A percentile compares a stretch with the other conserved stretches of the same genome.
Evolutionary conservation across 1,284 basidiomycete genomes (phyloP).

Genomic region (Ceratobasidium sp.): DNA sequence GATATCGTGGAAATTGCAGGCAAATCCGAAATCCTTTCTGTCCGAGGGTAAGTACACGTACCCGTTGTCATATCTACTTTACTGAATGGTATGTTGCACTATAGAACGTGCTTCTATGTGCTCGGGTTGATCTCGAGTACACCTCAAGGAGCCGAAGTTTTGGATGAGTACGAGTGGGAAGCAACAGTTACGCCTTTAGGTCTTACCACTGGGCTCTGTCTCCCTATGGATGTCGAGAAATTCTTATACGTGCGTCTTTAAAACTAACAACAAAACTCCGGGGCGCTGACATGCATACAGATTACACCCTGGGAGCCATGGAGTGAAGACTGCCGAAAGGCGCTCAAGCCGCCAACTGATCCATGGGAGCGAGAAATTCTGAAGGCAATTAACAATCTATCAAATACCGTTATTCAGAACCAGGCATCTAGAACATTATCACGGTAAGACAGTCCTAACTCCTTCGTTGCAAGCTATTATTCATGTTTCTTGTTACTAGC

Average conservation of each 20-base stretch:
- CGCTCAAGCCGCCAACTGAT: conserved; percentile 66
- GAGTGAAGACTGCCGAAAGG: conserved; percentile 54
- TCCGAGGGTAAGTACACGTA: conserved; percentile 79
- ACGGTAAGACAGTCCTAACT: conserved; percentile 61
- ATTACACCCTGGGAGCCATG: conserved; percentile 79
- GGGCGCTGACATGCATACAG: conserved; percentile 55
- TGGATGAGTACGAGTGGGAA: conserved; percentile 94
- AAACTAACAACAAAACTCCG: neutral
- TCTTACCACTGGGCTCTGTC: conserved; percentile 86
- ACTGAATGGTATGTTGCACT: conserved; percentile 6
- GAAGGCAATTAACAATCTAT: conserved; percentile 90
- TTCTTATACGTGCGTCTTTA: conserved; percentile 70
- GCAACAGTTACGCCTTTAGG: conserved; percentile 90
- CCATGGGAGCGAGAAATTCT: conserved; percentile 86
- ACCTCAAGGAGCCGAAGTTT: conserved; percentile 77
- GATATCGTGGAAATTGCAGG: conserved; percentile 92
- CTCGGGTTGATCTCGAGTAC: conserved; percentile 85
- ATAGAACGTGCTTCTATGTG: conserved; percentile 95
- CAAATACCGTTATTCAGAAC: conserved; percentile 96
- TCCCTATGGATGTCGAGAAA: conserved; percentile 83
- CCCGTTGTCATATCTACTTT: conserved; percentile 29
- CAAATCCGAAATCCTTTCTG: conserved; percentile 86
- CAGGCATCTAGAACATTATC: conserved; percentile 88
- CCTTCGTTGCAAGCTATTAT: neutral
- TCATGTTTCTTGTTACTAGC: conserved; percentile 1